phyloP scores from a whole-genome alignment of 2,329 filamentous ascomycete species.

The Paraphaeosphaeria minitans region DNA sequence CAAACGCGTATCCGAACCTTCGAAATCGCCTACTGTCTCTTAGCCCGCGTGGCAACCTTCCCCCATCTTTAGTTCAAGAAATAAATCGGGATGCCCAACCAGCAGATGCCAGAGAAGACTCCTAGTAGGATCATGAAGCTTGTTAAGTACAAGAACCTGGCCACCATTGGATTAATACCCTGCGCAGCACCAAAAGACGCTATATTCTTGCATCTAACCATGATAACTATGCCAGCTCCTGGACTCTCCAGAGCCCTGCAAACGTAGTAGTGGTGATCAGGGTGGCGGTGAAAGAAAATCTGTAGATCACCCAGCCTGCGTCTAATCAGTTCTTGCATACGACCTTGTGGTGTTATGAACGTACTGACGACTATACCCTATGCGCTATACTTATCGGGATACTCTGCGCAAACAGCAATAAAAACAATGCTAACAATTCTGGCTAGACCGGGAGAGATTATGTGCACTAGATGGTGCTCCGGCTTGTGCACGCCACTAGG shows the following conservation, averaged over 20 bases:
- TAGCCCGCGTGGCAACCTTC: background rate
- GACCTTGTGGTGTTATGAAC: background rate
- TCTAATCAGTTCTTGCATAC: background rate
- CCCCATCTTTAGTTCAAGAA: background rate
- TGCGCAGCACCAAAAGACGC: background rate
- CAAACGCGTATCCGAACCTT: too few species aligned
- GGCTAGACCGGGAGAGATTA: background rate
- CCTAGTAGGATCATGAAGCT: background rate
- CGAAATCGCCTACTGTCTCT: background rate
- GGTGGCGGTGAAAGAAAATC: background rate
- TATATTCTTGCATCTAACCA: background rate
- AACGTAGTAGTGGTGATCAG: background rate
- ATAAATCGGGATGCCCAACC: background rate
- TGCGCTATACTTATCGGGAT: background rate
- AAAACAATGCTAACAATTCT: background rate
- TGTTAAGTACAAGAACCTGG: background rate
- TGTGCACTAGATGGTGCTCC: background rate
- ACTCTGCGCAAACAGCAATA: background rate
- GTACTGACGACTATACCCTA: background rate
- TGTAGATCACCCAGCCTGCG: background rate
- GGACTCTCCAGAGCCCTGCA: background rate
- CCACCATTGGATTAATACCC: background rate
- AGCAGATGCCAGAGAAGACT: background rate
- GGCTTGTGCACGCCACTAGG: background rate
- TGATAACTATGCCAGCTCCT: background rate